Evolutionary conservation across 305 asterid species (phyloP).

Genomic region (Rubia peregrina): DNA sequence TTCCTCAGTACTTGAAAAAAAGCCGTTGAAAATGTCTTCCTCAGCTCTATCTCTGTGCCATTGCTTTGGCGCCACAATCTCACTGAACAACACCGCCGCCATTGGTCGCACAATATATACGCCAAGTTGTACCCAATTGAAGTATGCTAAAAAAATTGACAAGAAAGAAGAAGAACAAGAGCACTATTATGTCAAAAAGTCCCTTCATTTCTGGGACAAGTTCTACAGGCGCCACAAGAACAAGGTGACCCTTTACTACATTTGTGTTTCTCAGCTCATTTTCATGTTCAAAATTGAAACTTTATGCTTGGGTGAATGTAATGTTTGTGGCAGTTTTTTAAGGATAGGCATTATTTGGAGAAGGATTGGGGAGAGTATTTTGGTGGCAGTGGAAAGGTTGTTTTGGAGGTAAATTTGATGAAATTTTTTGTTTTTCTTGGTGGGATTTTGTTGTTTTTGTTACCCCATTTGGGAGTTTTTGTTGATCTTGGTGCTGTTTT

Average conservation of each 20-base stretch:
- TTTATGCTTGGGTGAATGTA: neutral
- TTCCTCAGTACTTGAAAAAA: neutral
- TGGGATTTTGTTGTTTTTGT: slow-evolving; percentile 10
- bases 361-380: slow-evolving; percentile 75
- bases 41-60: neutral
- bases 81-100: neutral
- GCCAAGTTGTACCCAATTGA: neutral
- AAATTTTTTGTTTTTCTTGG: neutral
- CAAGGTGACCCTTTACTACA: slow-evolving; percentile 37
- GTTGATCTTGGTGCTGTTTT: slow-evolving; percentile 1
- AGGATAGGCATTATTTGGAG: slow-evolving; percentile 73
- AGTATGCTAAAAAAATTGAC: neutral
- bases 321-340: slow-evolving; percentile 47
- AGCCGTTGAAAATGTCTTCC: neutral
- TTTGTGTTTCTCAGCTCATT: neutral
- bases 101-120: neutral
- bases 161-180: slow-evolving; percentile 6
- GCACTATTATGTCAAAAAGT: slow-evolving; percentile 38
- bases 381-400: slow-evolving; percentile 42
- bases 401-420: slow-evolving; percentile 51
- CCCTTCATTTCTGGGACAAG: slow-evolving; percentile 49
- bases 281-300: neutral
- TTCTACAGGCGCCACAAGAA: slow-evolving; percentile 65
- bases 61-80: neutral
- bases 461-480: neutral